phyloP scores from a whole-genome alignment of 176 grass and related monocot species.

The Tillandsia fasciculata region DNA sequence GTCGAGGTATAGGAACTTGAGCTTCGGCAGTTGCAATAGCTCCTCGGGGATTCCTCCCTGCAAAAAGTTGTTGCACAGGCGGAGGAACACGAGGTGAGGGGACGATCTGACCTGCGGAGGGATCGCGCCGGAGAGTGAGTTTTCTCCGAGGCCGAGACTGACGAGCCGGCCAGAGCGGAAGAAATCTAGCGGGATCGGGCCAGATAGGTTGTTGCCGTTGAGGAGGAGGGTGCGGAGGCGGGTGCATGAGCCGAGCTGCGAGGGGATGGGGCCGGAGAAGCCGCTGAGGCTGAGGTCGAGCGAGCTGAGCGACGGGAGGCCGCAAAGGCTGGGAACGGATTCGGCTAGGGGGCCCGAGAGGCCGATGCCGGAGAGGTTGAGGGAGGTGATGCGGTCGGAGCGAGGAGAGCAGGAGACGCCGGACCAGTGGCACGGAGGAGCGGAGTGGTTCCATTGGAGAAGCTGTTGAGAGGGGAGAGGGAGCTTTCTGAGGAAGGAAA shows the following conservation, averaged over 20 bases:
- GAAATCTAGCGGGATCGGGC: slow-evolving; percentile 27
- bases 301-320: slow-evolving; percentile 22
- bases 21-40: slow-evolving; percentile 22
- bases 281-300: slow-evolving; percentile 46
- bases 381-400: slow-evolving; percentile 12
- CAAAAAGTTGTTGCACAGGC: slow-evolving; percentile 35
- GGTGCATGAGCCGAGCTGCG: slow-evolving; percentile 31
- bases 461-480: slow-evolving; percentile 18
- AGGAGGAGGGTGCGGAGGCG: slow-evolving; percentile 29
- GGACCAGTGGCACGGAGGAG: slow-evolving; percentile 26
- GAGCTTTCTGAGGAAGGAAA: slow-evolving; percentile 39
- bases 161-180: slow-evolving; percentile 24
- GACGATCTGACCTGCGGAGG: slow-evolving; percentile 2
- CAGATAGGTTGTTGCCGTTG: slow-evolving; percentile 36
- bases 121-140: slow-evolving; percentile 37
- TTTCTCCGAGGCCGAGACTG: slow-evolving; percentile 30
- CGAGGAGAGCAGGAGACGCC: slow-evolving; percentile 41
- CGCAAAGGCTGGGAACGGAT: slow-evolving; percentile 28
- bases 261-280: slow-evolving; percentile 39
- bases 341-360: slow-evolving; percentile 22
- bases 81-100: slow-evolving; percentile 22
- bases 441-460: slow-evolving; percentile 26
- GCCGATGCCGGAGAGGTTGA: slow-evolving; percentile 40
- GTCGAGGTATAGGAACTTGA: slow-evolving; percentile 35
- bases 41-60: slow-evolving; percentile 29